A percentile compares a stretch with the other conserved stretches of the same genome.
phyloP scores from a whole-genome alignment of 345 rosid genomes.

The Turritis glabra region DNA sequence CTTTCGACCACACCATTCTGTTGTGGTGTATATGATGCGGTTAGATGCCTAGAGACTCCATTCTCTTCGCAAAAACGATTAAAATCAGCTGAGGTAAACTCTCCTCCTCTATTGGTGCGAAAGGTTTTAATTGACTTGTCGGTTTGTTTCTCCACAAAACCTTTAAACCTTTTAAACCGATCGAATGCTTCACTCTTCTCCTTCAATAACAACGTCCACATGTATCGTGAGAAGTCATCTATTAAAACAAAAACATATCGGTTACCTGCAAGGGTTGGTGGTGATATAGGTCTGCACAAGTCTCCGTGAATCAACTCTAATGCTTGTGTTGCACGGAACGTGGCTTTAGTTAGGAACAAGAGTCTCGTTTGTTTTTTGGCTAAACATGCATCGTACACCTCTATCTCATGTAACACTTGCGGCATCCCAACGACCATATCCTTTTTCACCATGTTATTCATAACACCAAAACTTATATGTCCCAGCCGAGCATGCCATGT shows the following conservation, averaged over 20 bases:
- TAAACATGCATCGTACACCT: not conserved
- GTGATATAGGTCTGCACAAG: not conserved
- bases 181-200: not conserved
- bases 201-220: not conserved
- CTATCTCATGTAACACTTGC: not conserved
- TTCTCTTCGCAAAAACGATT: not conserved
- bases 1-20: not conserved
- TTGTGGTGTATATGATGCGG: not conserved
- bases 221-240: not conserved
- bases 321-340: not conserved
- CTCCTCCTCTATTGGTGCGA: not conserved
- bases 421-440: not conserved
- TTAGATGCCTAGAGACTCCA: not conserved
- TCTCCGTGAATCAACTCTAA: not conserved
- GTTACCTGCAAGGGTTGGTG: not conserved
- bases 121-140: not conserved
- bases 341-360: accelerated
- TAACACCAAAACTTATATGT: not conserved
- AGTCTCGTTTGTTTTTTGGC: not conserved
- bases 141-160: not conserved
- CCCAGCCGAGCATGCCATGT: not conserved
- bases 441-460: not conserved
- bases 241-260: not conserved
- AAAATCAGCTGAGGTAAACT: not conserved
- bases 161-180: not conserved